A percentile compares a stretch with the other conserved stretches of the same genome.
phyloP scores from a whole-genome alignment of 1,284 basidiomycete genomes.

The Ceratobasidium theobromae region DNA sequence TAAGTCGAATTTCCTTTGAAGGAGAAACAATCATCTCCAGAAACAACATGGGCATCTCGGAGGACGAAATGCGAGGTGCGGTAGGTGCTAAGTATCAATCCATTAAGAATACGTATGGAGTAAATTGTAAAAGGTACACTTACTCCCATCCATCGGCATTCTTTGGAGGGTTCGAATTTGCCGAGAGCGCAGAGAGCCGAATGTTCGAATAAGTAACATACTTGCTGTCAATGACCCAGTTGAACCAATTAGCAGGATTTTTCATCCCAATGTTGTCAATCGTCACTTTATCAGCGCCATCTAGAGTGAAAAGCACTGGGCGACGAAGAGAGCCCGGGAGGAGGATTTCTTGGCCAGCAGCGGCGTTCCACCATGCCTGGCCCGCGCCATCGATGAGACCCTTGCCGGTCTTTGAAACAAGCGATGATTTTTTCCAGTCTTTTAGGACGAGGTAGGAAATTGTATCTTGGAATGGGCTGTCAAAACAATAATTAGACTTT shows the following conservation, averaged over 20 bases:
- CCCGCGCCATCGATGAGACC: constrained; percentile 7
- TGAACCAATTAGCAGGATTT: constrained; percentile 30
- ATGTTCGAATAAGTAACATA: constrained; percentile 28
- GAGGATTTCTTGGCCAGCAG: constrained; percentile 17
- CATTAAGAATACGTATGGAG: neutral
- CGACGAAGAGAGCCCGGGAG: constrained; percentile 18
- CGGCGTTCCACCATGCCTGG: constrained; percentile 16
- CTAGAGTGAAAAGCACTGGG: constrained; percentile 20
- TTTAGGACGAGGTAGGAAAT: constrained; percentile 13
- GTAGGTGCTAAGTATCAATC: neutral
- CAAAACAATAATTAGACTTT: neutral
- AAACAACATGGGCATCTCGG: constrained; percentile 10
- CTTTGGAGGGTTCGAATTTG: constrained; percentile 19
- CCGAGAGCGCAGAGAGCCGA: constrained; percentile 23
- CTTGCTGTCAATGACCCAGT: constrained; percentile 25
- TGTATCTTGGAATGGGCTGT: constrained; percentile 11
- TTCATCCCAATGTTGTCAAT: constrained; percentile 24
- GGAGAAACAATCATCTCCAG: constrained; percentile 33
- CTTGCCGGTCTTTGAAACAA: constrained; percentile 20
- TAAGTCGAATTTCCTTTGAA: constrained; percentile 30
- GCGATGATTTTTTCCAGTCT: constrained; percentile 14
- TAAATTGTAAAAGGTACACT: neutral
- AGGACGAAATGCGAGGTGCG: constrained; percentile 23
- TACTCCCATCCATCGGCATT: constrained; percentile 32
- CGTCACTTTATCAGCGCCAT: constrained; percentile 19